These are phyloP conservation scores for Cyberlindnera maritima DNA, from an alignment of 805 yeast species.

Conservation along the genomic window DNA sequence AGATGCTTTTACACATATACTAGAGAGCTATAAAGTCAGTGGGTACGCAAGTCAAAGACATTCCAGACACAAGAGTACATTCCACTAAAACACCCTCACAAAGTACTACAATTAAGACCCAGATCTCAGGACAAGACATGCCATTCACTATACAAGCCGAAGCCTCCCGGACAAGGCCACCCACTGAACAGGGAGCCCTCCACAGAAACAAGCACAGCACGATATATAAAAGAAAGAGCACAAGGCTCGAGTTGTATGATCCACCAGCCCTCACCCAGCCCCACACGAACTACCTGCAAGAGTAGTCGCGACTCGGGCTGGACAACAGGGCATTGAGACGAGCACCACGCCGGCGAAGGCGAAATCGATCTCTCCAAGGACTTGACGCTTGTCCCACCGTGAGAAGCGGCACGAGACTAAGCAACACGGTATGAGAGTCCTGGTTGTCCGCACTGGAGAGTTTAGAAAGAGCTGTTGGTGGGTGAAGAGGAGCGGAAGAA, in stretches of 20 bases:
- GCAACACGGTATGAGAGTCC: constrained; percentile 75
- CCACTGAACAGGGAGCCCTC: too few relatives aligned
- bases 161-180: too few relatives aligned
- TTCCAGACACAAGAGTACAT: too few relatives aligned
- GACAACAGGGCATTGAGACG: constrained; percentile 70
- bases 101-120: too few relatives aligned
- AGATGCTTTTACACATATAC: too few relatives aligned
- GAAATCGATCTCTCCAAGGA: constrained; percentile 60
- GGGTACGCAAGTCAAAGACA: too few relatives aligned
- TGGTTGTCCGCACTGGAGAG: constrained; percentile 66
- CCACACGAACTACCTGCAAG: constrained; percentile 38
- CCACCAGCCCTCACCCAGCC: constrained; percentile 64
- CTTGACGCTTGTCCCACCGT: constrained; percentile 59
- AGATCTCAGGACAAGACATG: too few relatives aligned
- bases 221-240: too few relatives aligned
- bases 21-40: too few relatives aligned
- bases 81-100: too few relatives aligned
- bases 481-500: background rate
- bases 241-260: constrained; percentile 42
- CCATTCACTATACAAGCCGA: too few relatives aligned
- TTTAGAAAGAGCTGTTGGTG: constrained; percentile 1
- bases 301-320: constrained; percentile 31
- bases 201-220: too few relatives aligned
- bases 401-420: constrained; percentile 32
- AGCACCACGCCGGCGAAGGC: constrained; percentile 34